A percentile compares a stretch with the other conserved stretches of the same genome.
phyloP scores from a whole-genome alignment of 129 eudicot species.

The Pseudognaphalium luteoalbum region DNA sequence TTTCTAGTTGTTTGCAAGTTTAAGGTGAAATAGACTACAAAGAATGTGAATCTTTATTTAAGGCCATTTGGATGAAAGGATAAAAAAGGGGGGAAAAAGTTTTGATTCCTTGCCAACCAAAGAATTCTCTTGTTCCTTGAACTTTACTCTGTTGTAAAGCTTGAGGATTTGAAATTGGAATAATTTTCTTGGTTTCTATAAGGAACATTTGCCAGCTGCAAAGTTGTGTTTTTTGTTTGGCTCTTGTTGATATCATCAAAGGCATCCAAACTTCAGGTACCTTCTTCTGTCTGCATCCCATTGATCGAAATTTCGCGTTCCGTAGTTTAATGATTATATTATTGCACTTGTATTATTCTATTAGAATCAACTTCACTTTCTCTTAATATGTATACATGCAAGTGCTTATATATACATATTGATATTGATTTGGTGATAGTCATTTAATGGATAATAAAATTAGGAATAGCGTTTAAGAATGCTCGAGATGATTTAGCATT shows the following conservation, averaged over 20 bases:
- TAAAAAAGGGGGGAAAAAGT: constrained; percentile 16
- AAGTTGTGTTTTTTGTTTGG: constrained; percentile 7
- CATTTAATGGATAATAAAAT: neutral
- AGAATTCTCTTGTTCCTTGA: constrained; percentile 40
- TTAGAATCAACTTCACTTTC: neutral
- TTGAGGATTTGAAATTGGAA: constrained; percentile 34
- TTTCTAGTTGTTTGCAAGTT: constrained; percentile 3
- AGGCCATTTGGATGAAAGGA: constrained; percentile 25
- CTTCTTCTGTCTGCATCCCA: constrained; percentile 28
- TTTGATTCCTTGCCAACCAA: constrained; percentile 42
- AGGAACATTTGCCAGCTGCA: constrained; percentile 40
- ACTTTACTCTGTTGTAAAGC: constrained; percentile 37
- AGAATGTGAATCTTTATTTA: constrained; percentile 34
- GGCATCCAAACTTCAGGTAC: constrained; percentile 33
- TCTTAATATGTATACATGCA: neutral
- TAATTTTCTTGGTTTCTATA: neutral
- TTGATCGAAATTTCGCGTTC: constrained; percentile 19
- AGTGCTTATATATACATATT: neutral
- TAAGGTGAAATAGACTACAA: constrained; percentile 25
- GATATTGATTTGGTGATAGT: constrained; percentile 13
- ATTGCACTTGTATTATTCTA: constrained; percentile 12
- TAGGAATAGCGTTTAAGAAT: neutral
- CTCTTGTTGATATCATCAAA: constrained; percentile 36
- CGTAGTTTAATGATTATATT: constrained; percentile 21
- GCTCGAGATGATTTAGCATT: constrained; percentile 2